These are phyloP conservation scores for Pythium angustatum DNA, from an alignment of 352 stramenopile species.

Conservation along the genomic window DNA sequence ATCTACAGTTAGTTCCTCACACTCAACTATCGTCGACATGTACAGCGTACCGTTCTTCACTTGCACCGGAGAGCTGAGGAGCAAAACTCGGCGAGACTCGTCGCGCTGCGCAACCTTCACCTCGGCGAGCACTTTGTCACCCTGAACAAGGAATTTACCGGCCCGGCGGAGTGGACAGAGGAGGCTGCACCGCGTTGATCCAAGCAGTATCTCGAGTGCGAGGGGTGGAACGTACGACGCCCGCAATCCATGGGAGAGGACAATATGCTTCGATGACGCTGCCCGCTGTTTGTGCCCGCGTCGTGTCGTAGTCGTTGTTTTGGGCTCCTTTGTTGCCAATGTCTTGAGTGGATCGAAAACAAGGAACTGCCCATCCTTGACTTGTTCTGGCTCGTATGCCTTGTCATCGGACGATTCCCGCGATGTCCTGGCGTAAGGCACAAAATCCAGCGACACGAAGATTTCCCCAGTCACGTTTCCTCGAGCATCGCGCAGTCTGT, in stretches of 20 bases:
- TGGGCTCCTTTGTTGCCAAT: constrained; percentile 52
- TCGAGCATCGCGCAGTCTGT: constrained; percentile 76
- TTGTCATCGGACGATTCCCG: constrained; percentile 33
- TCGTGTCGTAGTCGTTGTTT: constrained; percentile 18
- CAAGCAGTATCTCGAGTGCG: constrained; percentile 84
- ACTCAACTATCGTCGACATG: neutral
- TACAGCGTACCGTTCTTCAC: constrained; percentile 77
- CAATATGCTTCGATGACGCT: constrained; percentile 50
- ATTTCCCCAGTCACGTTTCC: constrained; percentile 84
- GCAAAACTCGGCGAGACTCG: constrained; percentile 78
- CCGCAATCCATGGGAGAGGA: constrained; percentile 76
- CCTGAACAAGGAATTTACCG: constrained; percentile 88
- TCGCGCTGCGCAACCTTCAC: constrained; percentile 88
- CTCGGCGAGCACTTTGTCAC: constrained; percentile 81
- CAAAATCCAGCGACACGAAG: constrained; percentile 80
- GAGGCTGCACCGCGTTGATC: constrained; percentile 63
- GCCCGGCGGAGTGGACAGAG: constrained; percentile 81
- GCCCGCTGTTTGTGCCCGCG: constrained; percentile 23
- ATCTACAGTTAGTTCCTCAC: neutral
- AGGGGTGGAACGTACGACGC: constrained; percentile 84
- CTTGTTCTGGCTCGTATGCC: constrained; percentile 63
- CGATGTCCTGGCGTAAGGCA: constrained; percentile 41
- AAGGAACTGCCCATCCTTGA: constrained; percentile 81
- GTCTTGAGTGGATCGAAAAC: constrained; percentile 89
- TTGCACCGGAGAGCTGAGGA: constrained; percentile 86